Base-by-base conservation (phyloP, 2,329 filamentous ascomycete species). In the Coniochaeta hoffmannii region DNA sequence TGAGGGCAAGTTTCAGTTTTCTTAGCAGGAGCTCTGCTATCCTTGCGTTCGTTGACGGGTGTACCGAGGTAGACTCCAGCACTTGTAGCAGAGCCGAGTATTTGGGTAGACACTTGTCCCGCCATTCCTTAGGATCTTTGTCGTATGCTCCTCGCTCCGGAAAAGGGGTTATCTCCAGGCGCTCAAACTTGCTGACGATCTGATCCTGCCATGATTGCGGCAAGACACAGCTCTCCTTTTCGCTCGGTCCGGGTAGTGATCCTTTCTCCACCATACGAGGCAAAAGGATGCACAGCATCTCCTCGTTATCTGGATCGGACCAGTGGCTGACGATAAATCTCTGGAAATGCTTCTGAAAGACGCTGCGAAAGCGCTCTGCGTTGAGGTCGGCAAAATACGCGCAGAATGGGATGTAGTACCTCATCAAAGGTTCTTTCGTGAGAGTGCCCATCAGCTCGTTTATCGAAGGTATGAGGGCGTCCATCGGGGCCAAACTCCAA, bases 401-500 rank as follows among this genome's bases (percentile, higher is more conserved):
- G 70, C 90, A 97, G 69, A 97, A 96, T 0, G 85, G 80, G 44
- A 97, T 79, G 68, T 96, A 97, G 75, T 86, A 87, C 53, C 72
- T 72, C 64, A 86, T 82, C 63, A 92, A 79, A 1, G 79, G 78
- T 46, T 87, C 83, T 53, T 80, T 80, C 3, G 82, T 84, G 50
- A 96, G 73, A 3, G 75, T 73, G 32, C 86, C 82, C 66, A 83
- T 81, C 49, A 96, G 77, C 3, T 82, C 71, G 15, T 82, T 79
- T 56, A 92, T 80, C 35, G 82, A 80, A 1, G 89, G 82, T 41
- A 96, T 85, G 34, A 95, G 73, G 7, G 86, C 80, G 63, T 96
- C 89, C 67, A 96, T 85, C 1, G 92, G 85, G 6, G 90, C 87
- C 61, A 85, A 80, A 61, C 90, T 85, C 68, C 95, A 84, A 2